phyloP scores from a whole-genome alignment of 2,329 filamentous ascomycete species.

The Penicillium sp. region DNA sequence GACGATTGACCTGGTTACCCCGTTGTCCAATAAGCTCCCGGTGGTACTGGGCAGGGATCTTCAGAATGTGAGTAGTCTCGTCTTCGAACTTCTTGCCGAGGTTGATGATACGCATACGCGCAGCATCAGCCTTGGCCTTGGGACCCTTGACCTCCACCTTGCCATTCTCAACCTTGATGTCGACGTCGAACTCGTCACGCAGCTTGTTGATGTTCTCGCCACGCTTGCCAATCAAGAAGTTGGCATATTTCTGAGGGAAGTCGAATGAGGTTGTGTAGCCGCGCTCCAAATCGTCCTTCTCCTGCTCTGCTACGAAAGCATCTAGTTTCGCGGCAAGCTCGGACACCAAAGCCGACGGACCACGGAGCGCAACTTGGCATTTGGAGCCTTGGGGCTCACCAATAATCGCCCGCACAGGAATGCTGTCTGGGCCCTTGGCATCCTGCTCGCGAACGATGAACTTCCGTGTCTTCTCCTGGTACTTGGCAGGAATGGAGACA shows the following conservation, averaged over 20 bases:
- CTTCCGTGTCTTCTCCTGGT: constrained; percentile 58
- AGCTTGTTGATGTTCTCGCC: constrained; percentile 65
- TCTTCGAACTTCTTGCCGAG: constrained; percentile 81
- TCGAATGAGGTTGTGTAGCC: constrained; percentile 81
- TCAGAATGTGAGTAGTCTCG: constrained; percentile 78
- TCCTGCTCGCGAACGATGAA: constrained; percentile 55
- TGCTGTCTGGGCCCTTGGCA: constrained; percentile 43
- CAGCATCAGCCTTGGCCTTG: constrained; percentile 85
- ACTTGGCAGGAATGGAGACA: constrained; percentile 53
- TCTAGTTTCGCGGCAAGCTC: constrained; percentile 66
- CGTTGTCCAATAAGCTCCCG: constrained; percentile 85
- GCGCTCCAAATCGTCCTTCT: constrained; percentile 88
- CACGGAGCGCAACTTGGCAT: constrained; percentile 63
- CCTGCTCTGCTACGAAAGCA: constrained; percentile 78
- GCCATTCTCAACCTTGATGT: constrained; percentile 86
- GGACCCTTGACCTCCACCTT: constrained; percentile 94
- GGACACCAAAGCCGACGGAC: constrained; percentile 66
- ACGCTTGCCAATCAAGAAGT: constrained; percentile 66
- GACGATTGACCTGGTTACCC: constrained; percentile 80
- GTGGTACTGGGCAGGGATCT: constrained; percentile 91
- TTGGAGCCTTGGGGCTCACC: constrained; percentile 35
- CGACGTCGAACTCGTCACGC: constrained; percentile 64
- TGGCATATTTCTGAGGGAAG: constrained; percentile 91
- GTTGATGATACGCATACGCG: constrained; percentile 72
- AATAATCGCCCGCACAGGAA: constrained; percentile 54